These are phyloP conservation scores for Bruguiera hainesii DNA, from an alignment of 441 rosid species.

Conservation along the genomic window DNA sequence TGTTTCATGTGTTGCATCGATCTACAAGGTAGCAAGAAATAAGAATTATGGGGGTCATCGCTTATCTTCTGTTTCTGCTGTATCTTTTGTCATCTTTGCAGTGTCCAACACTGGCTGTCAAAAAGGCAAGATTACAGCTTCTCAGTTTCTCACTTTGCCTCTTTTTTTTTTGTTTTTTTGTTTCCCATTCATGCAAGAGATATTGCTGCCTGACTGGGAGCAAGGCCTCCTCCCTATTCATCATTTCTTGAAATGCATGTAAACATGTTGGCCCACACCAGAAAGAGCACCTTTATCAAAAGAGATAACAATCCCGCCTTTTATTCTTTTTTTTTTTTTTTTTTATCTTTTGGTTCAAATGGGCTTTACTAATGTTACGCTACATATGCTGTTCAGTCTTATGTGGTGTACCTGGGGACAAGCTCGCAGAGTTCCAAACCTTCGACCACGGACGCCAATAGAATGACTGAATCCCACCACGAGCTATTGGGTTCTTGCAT, in stretches of 20 bases:
- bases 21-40: not conserved
- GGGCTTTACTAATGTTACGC: too few species aligned
- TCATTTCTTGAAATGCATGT: too few species aligned
- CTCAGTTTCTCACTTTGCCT: not conserved
- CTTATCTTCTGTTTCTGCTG: not conserved
- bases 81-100: not conserved
- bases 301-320: too few species aligned
- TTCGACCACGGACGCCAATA: slow-evolving; percentile 23
- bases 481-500: slow-evolving; percentile 40
- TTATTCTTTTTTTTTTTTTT: too few species aligned
- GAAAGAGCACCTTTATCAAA: too few species aligned
- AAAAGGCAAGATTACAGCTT: not conserved
- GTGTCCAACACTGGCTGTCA: not conserved
- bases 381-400: slow-evolving; percentile 31
- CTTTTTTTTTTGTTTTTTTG: too few species aligned
- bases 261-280: too few species aligned
- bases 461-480: slow-evolving; percentile 33
- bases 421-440: slow-evolving; percentile 34
- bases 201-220: too few species aligned
- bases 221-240: too few species aligned
- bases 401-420: slow-evolving; percentile 57
- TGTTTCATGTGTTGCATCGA: too few species aligned
- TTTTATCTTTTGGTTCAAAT: too few species aligned
- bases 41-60: not conserved
- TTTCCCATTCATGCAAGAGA: too few species aligned